Evolutionary conservation across 768 basidiomycete genomes (phyloP).

Genomic region (Xerocomellus dryophilus): DNA sequence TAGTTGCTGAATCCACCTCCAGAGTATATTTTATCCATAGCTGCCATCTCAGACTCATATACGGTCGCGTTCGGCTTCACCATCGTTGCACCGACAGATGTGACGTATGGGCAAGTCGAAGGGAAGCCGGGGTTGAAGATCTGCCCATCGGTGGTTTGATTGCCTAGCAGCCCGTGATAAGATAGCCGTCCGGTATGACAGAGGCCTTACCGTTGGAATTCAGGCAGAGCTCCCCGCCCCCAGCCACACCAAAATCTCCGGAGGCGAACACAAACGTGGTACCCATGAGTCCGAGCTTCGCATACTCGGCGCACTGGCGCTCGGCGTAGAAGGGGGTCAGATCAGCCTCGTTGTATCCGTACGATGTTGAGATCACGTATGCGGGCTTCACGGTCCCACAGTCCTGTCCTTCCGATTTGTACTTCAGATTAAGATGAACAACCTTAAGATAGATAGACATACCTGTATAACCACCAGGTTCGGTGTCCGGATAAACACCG

Average conservation of each 20-base stretch:
- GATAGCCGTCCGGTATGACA: neutral
- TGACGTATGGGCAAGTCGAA: conserved; percentile 47
- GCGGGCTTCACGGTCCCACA: conserved; percentile 38
- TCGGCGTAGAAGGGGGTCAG: conserved; percentile 4
- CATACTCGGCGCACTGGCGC: conserved; percentile 43
- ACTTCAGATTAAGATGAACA: neutral
- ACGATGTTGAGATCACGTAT: conserved; percentile 45
- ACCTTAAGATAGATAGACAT: neutral
- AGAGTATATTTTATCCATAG: conserved; percentile 41
- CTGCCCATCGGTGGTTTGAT: conserved; percentile 38
- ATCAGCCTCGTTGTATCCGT: conserved; percentile 38
- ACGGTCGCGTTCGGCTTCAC: conserved; percentile 40
- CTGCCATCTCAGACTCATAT: conserved; percentile 51
- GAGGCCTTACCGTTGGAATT: conserved; percentile 6
- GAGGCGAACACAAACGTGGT: conserved; percentile 35
- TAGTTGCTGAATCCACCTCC: conserved; percentile 41
- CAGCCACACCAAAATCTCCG: conserved; percentile 20
- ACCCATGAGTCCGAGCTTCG: conserved; percentile 33
- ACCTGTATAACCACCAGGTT: conserved; percentile 21
- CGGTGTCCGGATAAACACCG: conserved; percentile 25
- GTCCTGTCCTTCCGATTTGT: conserved; percentile 14
- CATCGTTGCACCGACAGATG: conserved; percentile 46
- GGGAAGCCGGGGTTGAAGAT: conserved; percentile 55
- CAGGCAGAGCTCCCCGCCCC: no score
- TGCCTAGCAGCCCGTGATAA: conserved; percentile 1